Evolutionary conservation across 768 basidiomycete genomes (phyloP), one percentile per base, ranked within the genome.

Genomic region (Phylloporus scabripes): DNA sequence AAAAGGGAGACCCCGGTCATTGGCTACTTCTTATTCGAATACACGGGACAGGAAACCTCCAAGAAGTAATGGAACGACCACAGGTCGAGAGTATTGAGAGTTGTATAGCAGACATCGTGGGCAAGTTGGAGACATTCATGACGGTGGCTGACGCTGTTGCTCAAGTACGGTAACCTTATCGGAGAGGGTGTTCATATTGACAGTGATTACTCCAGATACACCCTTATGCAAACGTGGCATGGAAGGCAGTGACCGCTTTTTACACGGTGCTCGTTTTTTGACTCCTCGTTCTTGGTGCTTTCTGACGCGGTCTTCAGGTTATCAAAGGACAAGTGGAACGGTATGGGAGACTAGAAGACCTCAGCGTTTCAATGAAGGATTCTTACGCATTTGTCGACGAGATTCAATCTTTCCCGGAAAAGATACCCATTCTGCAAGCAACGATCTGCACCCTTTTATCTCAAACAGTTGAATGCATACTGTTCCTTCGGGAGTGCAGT

Each of bases 401-500:
- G 7, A 46, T 71, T 15, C 53, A 60, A 23, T 53, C 42, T 4
- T 58, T 70, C 15, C 58, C 63, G 6, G 55, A 62, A 41, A 67
- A 51, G 38, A 58, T 70, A 34, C 54, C 59, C 18, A 12, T 32
- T 4, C 61, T 70, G 2, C 62, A 71, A 39, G 51, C 54, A 26
- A 58, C 54, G 12, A 60, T 72, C 41, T 47, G 50, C 4, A 48
- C 49, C 1, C 53, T 71, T 17, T 42, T 66, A 1, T 55, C 59
- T 7, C 70, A 70, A 41, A 71, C 69, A 0, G 57, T 68, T 6
- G 70, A 72, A 55, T 71, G 70, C 26, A 62, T 52, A 14, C 57
- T 72, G 46, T 71, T 71, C 45, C 54, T 71, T 42, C 69, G 60
- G 7, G 70, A 71, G 46, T 71, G 65, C 37, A 61, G 57, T 43